Conservation (phyloP, 1,284 basidiomycete species). For the Fomes fomentarius region DNA sequence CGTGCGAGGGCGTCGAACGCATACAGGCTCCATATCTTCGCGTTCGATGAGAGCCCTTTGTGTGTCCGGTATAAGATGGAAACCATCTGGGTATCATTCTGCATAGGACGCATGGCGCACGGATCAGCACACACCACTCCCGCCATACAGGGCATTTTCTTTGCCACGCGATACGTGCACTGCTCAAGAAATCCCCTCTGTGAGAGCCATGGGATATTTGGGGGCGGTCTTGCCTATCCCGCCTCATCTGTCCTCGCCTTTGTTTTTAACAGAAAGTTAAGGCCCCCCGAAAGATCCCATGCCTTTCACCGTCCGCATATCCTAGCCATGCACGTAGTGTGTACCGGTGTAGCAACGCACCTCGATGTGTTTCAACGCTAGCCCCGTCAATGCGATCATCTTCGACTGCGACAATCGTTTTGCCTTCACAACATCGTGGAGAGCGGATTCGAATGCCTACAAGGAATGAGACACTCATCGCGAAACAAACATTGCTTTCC, state of each 20-base stretch:
- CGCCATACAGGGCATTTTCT: neutral
- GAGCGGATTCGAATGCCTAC: conserved; percentile 77
- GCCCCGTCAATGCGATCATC: conserved; percentile 74
- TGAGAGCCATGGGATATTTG: no score
- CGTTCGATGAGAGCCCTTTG: conserved; percentile 64
- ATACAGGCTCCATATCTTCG: conserved; percentile 86
- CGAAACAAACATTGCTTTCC: neutral
- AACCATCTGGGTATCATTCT: conserved; percentile 86
- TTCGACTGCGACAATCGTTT: conserved; percentile 86
- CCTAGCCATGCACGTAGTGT: no score
- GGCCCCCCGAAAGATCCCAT: no score
- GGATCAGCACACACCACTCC: neutral
- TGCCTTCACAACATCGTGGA: conserved; percentile 79
- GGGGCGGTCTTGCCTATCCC: no score
- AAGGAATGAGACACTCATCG: neutral
- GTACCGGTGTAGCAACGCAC: conserved; percentile 43
- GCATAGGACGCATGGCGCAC: neutral
- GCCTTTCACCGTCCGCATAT: no score
- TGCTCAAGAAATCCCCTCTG: no score
- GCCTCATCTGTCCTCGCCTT: no score
- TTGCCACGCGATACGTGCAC: no score
- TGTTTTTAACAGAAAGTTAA: no score
- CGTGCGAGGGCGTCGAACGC: conserved; percentile 89
- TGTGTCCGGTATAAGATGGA: conserved; percentile 86
- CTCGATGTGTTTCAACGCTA: conserved; percentile 74